Base-by-base conservation (phyloP, 2,329 filamentous ascomycete species). In the Cladosporium oxysporum region DNA sequence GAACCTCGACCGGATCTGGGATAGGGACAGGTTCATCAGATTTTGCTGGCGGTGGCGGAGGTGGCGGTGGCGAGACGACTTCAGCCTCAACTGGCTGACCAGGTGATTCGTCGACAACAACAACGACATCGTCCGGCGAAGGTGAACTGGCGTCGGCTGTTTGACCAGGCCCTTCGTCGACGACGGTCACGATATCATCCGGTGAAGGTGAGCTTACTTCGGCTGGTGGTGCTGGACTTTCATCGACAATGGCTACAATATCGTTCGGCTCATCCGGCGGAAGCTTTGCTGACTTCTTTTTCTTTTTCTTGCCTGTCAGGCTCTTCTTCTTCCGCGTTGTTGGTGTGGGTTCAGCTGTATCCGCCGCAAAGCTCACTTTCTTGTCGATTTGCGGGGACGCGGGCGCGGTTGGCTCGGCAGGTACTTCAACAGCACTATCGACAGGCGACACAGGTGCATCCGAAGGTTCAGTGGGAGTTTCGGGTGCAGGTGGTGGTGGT, bases 301-400 rank as follows among this genome's bases (percentile, higher is more conserved):
- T 72, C 66, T 74, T 75, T 14, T 66, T 53, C 2, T 67, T 64
- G 44, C 69, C 71, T 2, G 62, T 55, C 49, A 49, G 64, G 61
- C 21, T 21, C 44, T 73, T 73, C 66, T 75, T 74, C 62, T 71
- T 72, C 2, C 72, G 66, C 12, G 65, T 52, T 4, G 71, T 73
- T 6, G 69, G 64, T 33, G 70, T 71, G 1, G 70, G 71, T 21
- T 75, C 72, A 3, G 71, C 69, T 7, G 72, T 75, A 10, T 69
- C 72, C 29, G 72, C 71, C 18, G 73, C 71, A 37, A 73, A 74
- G 64, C 68, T 69, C 1, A 74, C 73, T 31, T 69, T 71, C 55
- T 73, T 74, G 44, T 72, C 70, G n/a, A 66, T 67, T 35, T 64
- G 58, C 26, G 69, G 57, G 26, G 66, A 61, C 21, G 52, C 28